phyloP scores from a whole-genome alignment of 495 filamentous ascomycete genomes.

The Apodospora peruviana region DNA sequence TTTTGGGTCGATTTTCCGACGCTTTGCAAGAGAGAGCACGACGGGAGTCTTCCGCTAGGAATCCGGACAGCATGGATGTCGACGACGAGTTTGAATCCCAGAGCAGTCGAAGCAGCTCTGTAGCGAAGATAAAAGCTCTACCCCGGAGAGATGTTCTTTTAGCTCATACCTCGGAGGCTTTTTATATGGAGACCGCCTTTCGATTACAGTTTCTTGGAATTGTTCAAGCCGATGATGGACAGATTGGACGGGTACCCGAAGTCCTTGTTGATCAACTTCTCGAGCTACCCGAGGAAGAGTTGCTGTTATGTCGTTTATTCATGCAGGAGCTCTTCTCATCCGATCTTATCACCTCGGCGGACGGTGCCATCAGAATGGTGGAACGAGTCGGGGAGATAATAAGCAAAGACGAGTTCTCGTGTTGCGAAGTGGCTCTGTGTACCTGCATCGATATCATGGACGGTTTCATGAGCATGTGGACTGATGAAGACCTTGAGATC shows the following conservation, averaged over 20 bases:
- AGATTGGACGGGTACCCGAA: conserved; percentile 31
- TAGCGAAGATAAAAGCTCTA: conserved; percentile 26
- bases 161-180: conserved; percentile 40
- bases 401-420: conserved; percentile 55
- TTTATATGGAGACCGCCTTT: conserved; percentile 38
- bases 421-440: conserved; percentile 70
- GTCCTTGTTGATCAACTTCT: conserved; percentile 54
- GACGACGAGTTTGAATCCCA: conserved; percentile 64
- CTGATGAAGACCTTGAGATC: conserved; percentile 47
- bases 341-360: conserved; percentile 34
- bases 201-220: conserved; percentile 35
- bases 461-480: conserved; percentile 60
- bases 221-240: conserved; percentile 27
- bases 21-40: conserved; percentile 39
- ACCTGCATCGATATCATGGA: conserved; percentile 67
- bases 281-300: conserved; percentile 51
- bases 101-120: conserved; percentile 37
- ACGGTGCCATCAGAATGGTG: conserved; percentile 40
- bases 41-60: conserved; percentile 19
- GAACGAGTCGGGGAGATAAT: conserved; percentile 52
- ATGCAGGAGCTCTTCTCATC: conserved; percentile 44
- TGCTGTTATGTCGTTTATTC: conserved; percentile 51
- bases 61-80: conserved; percentile 67
- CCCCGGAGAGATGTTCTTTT: conserved; percentile 44
- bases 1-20: conserved; percentile 36